Percentiles rank a stretch among this genome's conserved stretches.
Conservation (phyloP, 2,329 filamentous ascomycete genomes). For the Neofusicoccum sp. region DNA sequence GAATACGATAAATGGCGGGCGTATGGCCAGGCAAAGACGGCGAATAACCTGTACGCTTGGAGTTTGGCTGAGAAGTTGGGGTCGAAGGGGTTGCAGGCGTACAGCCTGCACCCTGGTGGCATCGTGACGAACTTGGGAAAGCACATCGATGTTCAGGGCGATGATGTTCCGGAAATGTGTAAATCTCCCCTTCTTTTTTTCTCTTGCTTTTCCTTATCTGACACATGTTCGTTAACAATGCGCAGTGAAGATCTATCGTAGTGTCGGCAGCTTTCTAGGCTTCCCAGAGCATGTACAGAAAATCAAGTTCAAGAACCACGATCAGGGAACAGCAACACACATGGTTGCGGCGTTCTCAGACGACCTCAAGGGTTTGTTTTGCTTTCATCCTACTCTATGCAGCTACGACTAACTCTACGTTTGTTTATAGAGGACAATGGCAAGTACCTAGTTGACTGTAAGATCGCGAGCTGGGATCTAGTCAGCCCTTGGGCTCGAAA, state of each 20-base stretch:
- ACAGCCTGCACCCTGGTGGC: slow-evolving; percentile 36
- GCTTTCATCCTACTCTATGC: neutral
- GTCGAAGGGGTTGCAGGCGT: slow-evolving; percentile 29
- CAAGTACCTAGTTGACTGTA: slow-evolving; percentile 31
- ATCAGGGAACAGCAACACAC: slow-evolving; percentile 36
- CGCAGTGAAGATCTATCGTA: neutral
- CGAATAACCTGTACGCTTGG: slow-evolving; percentile 31
- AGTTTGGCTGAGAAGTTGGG: slow-evolving; percentile 31
- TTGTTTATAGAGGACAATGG: slow-evolving; percentile 28
- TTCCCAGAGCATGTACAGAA: slow-evolving; percentile 3
- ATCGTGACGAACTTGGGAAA: slow-evolving; percentile 29
- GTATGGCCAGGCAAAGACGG: slow-evolving; percentile 32
- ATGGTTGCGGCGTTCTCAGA: slow-evolving; percentile 36
- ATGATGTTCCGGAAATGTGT: slow-evolving; percentile 28
- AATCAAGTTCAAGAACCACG: slow-evolving; percentile 27
- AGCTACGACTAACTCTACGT: neutral
- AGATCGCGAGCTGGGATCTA: slow-evolving; percentile 26
- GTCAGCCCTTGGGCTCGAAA: slow-evolving; percentile 29
- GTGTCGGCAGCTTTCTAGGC: neutral
- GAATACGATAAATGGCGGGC: slow-evolving; percentile 21
- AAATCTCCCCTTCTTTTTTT: slow-evolving; percentile 11
- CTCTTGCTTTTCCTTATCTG: neutral
- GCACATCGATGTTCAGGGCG: neutral
- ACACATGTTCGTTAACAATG: neutral
- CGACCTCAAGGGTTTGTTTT: slow-evolving; percentile 25